Evolutionary conservation across 129 eudicot species (phyloP), one percentile per base, ranked within the genome.

Genomic region (Tagetes erecta): DNA sequence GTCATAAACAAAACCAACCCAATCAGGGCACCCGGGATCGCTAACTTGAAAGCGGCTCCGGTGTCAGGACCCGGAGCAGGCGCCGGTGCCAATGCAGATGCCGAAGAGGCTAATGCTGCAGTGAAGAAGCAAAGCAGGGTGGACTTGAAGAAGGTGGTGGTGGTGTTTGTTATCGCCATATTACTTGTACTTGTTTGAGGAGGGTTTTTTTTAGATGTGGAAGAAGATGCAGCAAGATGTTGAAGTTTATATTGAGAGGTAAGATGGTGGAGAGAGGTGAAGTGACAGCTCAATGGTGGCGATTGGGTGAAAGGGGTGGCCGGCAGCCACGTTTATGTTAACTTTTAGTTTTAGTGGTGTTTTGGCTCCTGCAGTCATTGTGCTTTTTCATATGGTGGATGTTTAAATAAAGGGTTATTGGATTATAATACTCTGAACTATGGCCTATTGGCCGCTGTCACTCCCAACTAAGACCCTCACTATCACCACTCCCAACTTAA

Each of bases 41-140:
- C 72, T 50, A 81, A 10, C 1, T 78, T 70, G 82, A 40, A 81
- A 8, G 75, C 90, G 3, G 80, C 71, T 44, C 95, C 95, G 51
- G 85, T 79, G 3, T 79, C 86, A 1, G 88, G 90, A 1, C 83
- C 73, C 3, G 91, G 95, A 2, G 91, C 84, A 11, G 88, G 87
- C 3, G 67, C 83, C 11, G 53, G 74, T 9, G 73, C 74, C 72
- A 82, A 73, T 3, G 82, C 78, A 10, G 73, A 78, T 30, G 52
- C 78, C 8, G 34, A 8, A 41, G 75, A 75, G 34, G 75, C 50
- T 14, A 55, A 78, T 0, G 80, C 59, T 63, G 80, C 56, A 45
- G 82, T 64, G 75, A 68, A 76, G 67, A 76, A 56, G 80, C 34
- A 13, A 66, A 66, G 8, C 3, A 46, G 53, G 39, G 71, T 27